These are phyloP conservation scores for Cryptococcus amylolentus DNA, from an alignment of 1,284 basidiomycete species.

Conservation along the genomic window DNA sequence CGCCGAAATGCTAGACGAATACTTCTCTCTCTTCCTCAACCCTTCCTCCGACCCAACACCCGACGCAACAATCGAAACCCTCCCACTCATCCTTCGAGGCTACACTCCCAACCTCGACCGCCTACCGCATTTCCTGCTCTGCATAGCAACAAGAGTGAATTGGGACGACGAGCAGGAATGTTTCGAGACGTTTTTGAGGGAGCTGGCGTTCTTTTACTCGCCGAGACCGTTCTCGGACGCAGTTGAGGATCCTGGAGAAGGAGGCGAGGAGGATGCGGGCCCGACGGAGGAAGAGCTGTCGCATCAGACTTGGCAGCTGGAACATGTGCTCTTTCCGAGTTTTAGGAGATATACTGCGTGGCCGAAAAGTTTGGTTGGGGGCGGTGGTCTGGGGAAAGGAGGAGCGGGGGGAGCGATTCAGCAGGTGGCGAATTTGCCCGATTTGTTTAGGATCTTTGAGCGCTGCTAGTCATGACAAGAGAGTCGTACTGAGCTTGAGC, in stretches of 20 bases:
- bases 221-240: constrained; percentile 54
- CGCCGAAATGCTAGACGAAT: constrained; percentile 85
- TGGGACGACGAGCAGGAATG: constrained; percentile 84
- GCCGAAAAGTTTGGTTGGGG: constrained; percentile 51
- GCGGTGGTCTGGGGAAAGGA: too few relatives aligned
- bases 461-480: constrained; percentile 57
- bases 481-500: too few relatives aligned
- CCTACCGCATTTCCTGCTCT: constrained; percentile 77
- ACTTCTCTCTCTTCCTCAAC: constrained; percentile 73
- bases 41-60: constrained; percentile 38
- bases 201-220: constrained; percentile 86
- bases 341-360: constrained; percentile 69
- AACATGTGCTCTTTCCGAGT: constrained; percentile 80
- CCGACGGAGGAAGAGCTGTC: constrained; percentile 26
- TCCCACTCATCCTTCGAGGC: constrained; percentile 78
- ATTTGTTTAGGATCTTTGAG: constrained; percentile 86
- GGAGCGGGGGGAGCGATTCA: constrained; percentile 61
- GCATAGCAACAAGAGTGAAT: constrained; percentile 77
- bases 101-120: constrained; percentile 83
- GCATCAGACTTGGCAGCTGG: constrained; percentile 73
- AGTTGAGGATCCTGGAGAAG: constrained; percentile 4
- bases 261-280: constrained; percentile 4
- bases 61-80: constrained; percentile 62
- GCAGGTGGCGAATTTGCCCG: constrained; percentile 80
- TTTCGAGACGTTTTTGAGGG: constrained; percentile 78